Base-by-base conservation (phyloP, 306 rosid species). In the Pyrus communis region DNA sequence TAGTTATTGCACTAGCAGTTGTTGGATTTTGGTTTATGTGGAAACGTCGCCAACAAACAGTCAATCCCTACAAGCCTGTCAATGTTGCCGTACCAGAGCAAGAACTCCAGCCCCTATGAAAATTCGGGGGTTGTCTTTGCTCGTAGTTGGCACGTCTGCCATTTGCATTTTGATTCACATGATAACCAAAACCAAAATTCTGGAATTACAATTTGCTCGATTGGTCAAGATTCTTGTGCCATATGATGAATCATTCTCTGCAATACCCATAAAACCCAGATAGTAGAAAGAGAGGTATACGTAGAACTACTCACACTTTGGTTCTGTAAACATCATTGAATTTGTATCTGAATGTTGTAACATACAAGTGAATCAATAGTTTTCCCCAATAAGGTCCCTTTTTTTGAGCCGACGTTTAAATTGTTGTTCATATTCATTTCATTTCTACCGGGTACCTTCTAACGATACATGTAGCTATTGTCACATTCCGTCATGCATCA, bases 31-130 rank as follows among this genome's bases (percentile, higher is more conserved):
- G 91, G 92, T 80, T 90, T 81, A 45, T 89, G 69, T 88, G 83
- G 90, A 95, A 88, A 82, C 80, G 77, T 45, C 85, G 86, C 66
- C 92, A 85, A 67, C 84, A 80, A 76, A 28, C 76, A 2, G 67
- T 76, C 82, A 87, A 80, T 81, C 68, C 86, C 11, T 96, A 96
- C 82, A 88, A 88, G 88, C 96, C 96, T 8, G 93, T 95, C 67
- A 59, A 86, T 77, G 88, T 40, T 35, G 87, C 79, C 54, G 85
- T 45, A 71, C 87, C 89, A 1, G 99, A 96, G 88, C 97, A 93
- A 78, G 99, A 96, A 81, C 99, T 96, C 71, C 99, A 90, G 82
- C 92, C 98, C 13, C 72, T 95, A 43, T 90, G 83, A 92, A 86
- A 78, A 22, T 63, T 15, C 15, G 42, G 77, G 63, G 55, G 84